Evolutionary conservation across 176 grass and related monocot species (phyloP).

Genomic region (Coix lacrymajobi): DNA sequence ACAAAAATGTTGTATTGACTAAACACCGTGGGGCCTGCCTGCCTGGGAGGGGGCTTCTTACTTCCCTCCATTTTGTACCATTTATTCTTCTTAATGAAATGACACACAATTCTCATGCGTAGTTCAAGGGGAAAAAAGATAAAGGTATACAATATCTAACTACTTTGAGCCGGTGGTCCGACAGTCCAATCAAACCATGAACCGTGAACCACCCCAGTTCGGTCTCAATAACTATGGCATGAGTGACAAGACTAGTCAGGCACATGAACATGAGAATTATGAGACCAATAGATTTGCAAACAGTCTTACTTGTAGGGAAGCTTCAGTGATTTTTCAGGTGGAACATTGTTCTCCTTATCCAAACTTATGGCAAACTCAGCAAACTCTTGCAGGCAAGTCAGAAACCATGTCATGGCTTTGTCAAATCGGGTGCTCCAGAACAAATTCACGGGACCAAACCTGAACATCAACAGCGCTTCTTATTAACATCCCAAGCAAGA

Average conservation of each 20-base stretch:
- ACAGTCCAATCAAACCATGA: neutral
- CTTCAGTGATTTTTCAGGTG: slow-evolving; percentile 85
- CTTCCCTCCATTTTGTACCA: neutral
- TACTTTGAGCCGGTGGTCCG: neutral
- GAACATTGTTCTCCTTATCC: slow-evolving; percentile 93
- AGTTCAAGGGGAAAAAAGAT: neutral
- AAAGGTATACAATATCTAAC: neutral
- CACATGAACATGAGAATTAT: neutral
- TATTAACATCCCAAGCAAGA: neutral
- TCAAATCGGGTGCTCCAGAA: slow-evolving; percentile 98
- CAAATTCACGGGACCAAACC: slow-evolving; percentile 98
- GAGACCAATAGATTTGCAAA: neutral
- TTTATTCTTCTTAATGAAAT: neutral
- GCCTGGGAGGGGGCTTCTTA: neutral
- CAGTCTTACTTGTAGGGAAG: slow-evolving; percentile 81
- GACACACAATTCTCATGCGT: neutral
- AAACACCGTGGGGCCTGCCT: no score
- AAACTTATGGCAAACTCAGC: slow-evolving; percentile 68
- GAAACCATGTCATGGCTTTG: slow-evolving; percentile 96
- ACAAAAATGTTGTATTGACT: neutral
- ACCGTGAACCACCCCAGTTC: neutral
- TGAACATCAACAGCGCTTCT: slow-evolving; percentile 25
- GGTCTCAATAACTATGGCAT: neutral
- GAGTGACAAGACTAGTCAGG: neutral
- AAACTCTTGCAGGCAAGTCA: slow-evolving; percentile 95